phyloP scores from a whole-genome alignment of 495 filamentous ascomycete genomes.

The Penicillium canariense region DNA sequence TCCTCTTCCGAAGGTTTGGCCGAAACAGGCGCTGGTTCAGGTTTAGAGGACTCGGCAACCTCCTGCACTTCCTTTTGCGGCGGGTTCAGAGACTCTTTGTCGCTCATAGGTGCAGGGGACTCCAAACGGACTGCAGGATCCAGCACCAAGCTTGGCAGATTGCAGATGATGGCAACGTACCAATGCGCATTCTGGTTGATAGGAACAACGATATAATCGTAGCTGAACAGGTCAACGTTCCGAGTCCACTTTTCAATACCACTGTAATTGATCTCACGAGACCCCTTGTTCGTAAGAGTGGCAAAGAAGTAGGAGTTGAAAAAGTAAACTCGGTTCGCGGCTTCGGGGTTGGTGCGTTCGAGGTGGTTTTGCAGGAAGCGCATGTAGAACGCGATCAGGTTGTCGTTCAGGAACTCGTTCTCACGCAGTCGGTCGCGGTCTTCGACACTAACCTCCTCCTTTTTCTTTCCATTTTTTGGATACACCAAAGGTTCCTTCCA shows the following conservation, averaged over 20 bases:
- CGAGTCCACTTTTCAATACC: slow-evolving; percentile 87
- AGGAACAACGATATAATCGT: slow-evolving; percentile 87
- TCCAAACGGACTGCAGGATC: slow-evolving; percentile 24
- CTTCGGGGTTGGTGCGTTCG: slow-evolving; percentile 50
- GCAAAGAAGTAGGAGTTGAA: slow-evolving; percentile 92
- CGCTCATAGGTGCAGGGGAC: not conserved
- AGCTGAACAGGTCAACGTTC: slow-evolving; percentile 77
- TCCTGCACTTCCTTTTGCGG: slow-evolving; percentile 28
- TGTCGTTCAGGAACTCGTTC: slow-evolving; percentile 89
- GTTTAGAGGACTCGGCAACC: slow-evolving; percentile 38
- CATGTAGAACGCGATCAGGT: slow-evolving; percentile 83
- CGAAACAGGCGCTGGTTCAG: slow-evolving; percentile 5
- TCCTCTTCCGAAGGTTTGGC: not conserved
- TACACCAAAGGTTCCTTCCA: slow-evolving; percentile 64
- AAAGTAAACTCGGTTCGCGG: slow-evolving; percentile 70
- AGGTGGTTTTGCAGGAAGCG: slow-evolving; percentile 68
- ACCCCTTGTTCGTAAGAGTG: slow-evolving; percentile 61
- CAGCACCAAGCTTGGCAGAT: slow-evolving; percentile 57
- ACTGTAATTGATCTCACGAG: slow-evolving; percentile 67
- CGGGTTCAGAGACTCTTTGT: slow-evolving; percentile 15
- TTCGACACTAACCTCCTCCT: slow-evolving; percentile 70
- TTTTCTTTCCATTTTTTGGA: slow-evolving; percentile 64
- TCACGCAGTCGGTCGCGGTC: slow-evolving; percentile 81
- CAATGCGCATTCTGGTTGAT: slow-evolving; percentile 87
- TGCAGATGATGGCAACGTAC: slow-evolving; percentile 97